phyloP scores from a whole-genome alignment of 345 rosid species.

The Pistacia vera region DNA sequence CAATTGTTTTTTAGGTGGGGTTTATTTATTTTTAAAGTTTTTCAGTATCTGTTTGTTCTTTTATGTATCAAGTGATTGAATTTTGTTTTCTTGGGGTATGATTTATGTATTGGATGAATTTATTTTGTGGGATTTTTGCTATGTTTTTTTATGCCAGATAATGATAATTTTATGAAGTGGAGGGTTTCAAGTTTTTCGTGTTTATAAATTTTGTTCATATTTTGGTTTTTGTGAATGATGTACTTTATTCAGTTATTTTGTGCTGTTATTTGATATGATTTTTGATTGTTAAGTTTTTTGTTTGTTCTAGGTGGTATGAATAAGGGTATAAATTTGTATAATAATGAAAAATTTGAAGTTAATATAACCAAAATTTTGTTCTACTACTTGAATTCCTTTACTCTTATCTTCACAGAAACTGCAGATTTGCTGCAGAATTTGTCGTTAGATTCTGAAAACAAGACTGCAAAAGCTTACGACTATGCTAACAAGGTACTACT shows the following conservation, averaged over 20 bases:
- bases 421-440: constrained; percentile 60
- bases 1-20: background rate
- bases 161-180: background rate
- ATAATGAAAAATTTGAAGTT: background rate
- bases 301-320: background rate
- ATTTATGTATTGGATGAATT: background rate
- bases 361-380: background rate
- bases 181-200: background rate
- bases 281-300: constrained; percentile 12
- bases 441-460: constrained; percentile 54
- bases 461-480: constrained; percentile 35
- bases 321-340: constrained; percentile 1
- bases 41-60: background rate
- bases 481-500: constrained; percentile 43
- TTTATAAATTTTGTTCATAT: background rate
- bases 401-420: constrained; percentile 45
- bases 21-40: background rate
- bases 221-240: background rate
- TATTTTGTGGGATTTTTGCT: too few relatives aligned
- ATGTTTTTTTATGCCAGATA: background rate
- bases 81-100: background rate
- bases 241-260: background rate
- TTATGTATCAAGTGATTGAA: background rate
- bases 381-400: constrained; percentile 37
- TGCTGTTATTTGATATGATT: background rate